phyloP scores from a whole-genome alignment of 805 yeast genomes.

The Monosporozyma servazzii region DNA sequence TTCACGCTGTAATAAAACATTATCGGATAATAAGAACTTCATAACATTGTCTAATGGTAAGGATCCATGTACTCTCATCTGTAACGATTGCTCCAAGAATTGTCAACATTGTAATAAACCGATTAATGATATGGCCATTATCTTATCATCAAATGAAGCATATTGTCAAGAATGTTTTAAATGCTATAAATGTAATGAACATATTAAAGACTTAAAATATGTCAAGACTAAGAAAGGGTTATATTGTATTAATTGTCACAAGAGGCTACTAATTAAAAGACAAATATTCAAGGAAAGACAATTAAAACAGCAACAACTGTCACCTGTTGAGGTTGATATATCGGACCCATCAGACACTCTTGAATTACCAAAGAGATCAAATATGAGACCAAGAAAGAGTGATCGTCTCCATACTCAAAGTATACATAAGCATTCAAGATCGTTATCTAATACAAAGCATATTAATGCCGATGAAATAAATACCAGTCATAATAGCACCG shows the following conservation, averaged over 20 bases:
- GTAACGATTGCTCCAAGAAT: constrained; percentile 81
- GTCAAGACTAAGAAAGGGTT: constrained; percentile 90
- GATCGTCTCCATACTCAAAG: background rate
- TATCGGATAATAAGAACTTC: constrained; percentile 43
- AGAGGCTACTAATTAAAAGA: constrained; percentile 66
- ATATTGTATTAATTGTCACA: constrained; percentile 90
- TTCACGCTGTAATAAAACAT: constrained; percentile 63
- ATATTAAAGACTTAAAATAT: constrained; percentile 80
- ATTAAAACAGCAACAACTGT: background rate
- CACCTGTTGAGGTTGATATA: background rate
- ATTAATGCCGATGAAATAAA: background rate
- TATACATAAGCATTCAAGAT: constrained; percentile 2
- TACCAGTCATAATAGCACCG: background rate
- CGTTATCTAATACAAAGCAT: background rate
- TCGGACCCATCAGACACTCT: background rate
- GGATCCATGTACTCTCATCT: constrained; percentile 43
- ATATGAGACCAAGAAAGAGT: constrained; percentile 10
- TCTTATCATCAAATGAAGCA: constrained; percentile 74
- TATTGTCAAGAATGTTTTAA: constrained; percentile 85
- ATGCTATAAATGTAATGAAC: constrained; percentile 78
- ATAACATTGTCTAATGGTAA: background rate
- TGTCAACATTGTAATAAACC: constrained; percentile 79
- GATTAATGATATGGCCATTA: constrained; percentile 85
- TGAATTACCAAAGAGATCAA: constrained; percentile 15
- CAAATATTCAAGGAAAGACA: constrained; percentile 31